These are phyloP conservation scores for Ustilago vetiveriae DNA, from an alignment of 1,284 basidiomycete genomes.

Conservation along the genomic window DNA sequence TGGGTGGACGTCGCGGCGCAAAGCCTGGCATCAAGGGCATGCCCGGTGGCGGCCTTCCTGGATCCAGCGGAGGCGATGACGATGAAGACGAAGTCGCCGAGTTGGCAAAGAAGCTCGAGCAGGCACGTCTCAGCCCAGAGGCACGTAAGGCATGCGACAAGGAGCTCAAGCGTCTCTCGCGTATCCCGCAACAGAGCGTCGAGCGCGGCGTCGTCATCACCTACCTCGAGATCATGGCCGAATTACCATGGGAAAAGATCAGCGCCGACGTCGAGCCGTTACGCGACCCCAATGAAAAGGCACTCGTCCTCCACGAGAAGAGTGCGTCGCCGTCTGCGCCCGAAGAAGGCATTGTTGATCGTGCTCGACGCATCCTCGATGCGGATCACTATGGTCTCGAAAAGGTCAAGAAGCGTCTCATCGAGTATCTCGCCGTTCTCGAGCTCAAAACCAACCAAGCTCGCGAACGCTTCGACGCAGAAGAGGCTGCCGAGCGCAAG, in stretches of 20 bases:
- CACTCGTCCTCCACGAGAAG: slow-evolving; percentile 32
- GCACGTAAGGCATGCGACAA: slow-evolving; percentile 64
- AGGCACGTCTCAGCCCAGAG: slow-evolving; percentile 57
- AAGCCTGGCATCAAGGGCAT: slow-evolving; percentile 27
- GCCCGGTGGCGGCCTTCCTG: slow-evolving; percentile 27
- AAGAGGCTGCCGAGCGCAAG: slow-evolving; percentile 40
- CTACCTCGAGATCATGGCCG: slow-evolving; percentile 67
- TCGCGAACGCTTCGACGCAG: slow-evolving; percentile 50
- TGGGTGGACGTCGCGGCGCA: slow-evolving; percentile 35
- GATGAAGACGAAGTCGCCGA: slow-evolving; percentile 63
- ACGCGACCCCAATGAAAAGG: slow-evolving; percentile 27
- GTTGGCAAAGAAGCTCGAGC: slow-evolving; percentile 54
- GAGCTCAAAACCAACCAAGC: slow-evolving; percentile 67
- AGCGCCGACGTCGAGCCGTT: slow-evolving; percentile 47
- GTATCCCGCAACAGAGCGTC: slow-evolving; percentile 65
- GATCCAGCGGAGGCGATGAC: slow-evolving; percentile 43
- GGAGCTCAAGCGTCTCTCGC: slow-evolving; percentile 64
- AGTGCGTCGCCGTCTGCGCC: slow-evolving; percentile 6
- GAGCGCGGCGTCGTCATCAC: slow-evolving; percentile 66
- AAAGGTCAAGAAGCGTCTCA: slow-evolving; percentile 69
- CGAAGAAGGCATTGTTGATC: slow-evolving; percentile 59
- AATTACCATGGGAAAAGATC: slow-evolving; percentile 66
- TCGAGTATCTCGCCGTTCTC: slow-evolving; percentile 69
- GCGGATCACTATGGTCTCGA: slow-evolving; percentile 69
- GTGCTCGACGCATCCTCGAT: slow-evolving; percentile 66